Conservation (phyloP, 1,284 basidiomycete species). For the Apiotrichum siamense region DNA sequence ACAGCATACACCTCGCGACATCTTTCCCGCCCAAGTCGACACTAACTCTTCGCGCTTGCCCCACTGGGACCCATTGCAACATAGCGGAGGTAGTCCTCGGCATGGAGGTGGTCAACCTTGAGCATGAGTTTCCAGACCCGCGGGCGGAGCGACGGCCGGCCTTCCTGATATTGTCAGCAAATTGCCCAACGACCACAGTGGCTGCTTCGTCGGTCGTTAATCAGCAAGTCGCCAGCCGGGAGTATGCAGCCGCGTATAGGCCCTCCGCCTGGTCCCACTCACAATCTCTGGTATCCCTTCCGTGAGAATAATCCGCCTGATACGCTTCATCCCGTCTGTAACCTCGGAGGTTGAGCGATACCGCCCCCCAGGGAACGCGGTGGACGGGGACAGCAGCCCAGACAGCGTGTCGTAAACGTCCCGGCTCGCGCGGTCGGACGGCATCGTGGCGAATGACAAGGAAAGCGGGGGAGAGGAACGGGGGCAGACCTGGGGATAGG, state of each 20-base stretch:
- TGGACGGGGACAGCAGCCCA: constrained; percentile 25
- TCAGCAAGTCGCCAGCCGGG: too few relatives aligned
- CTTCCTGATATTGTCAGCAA: constrained; percentile 16
- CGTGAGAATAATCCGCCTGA: constrained; percentile 74
- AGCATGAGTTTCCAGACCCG: constrained; percentile 85
- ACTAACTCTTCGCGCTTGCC: constrained; percentile 81
- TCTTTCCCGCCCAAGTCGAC: too few relatives aligned
- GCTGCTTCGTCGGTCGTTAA: background rate
- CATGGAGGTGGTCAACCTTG: constrained; percentile 66
- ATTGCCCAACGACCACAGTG: background rate
- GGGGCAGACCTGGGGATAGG: background rate
- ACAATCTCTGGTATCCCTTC: constrained; percentile 66
- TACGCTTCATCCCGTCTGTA: constrained; percentile 67
- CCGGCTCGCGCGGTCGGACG: background rate
- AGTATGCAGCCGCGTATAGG: too few relatives aligned
- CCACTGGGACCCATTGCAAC: constrained; percentile 76
- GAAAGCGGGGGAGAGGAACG: background rate
- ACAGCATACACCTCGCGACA: too few relatives aligned
- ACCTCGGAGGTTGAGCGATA: constrained; percentile 59
- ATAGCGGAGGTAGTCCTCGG: constrained; percentile 70
- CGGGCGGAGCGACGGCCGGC: constrained; percentile 37
- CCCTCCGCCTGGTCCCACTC: too few relatives aligned
- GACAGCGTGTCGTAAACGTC: constrained; percentile 27
- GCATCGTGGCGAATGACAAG: background rate
- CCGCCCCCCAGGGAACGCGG: constrained; percentile 48